Evolutionary conservation across 1,284 basidiomycete species (phyloP).

Genomic region (Trichosporon sp.): DNA sequence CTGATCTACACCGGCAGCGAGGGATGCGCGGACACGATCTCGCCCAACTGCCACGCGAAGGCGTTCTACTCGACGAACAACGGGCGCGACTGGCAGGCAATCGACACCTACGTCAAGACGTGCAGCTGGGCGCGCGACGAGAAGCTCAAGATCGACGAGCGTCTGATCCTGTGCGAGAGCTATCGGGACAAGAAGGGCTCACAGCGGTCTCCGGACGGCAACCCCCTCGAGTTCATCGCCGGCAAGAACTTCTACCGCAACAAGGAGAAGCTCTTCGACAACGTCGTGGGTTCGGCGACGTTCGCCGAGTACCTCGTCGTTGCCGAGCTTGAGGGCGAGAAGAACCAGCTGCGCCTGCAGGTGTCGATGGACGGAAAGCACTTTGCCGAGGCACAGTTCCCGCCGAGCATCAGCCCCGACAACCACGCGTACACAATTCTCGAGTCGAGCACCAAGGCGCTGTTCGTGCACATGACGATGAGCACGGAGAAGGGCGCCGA

Average conservation of each 20-base stretch:
- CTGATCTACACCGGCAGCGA: conserved; percentile 83
- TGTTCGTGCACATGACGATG: conserved; percentile 95
- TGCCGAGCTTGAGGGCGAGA: conserved; percentile 62
- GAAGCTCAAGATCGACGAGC: conserved; percentile 71
- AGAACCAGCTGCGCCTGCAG: conserved; percentile 64
- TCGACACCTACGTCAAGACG: conserved; percentile 83
- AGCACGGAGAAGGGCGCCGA: conserved; percentile 66
- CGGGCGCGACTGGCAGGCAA: conserved; percentile 67
- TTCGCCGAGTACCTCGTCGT: conserved; percentile 95
- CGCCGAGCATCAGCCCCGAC: conserved; percentile 78
- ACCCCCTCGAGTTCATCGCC: conserved; percentile 72
- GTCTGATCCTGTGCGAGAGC: conserved; percentile 87
- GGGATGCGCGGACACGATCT: conserved; percentile 57
- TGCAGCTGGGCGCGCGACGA: conserved; percentile 88
- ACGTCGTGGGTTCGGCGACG: conserved; percentile 89
- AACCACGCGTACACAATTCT: conserved; percentile 63
- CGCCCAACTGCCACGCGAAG: conserved; percentile 61
- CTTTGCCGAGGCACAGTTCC: conserved; percentile 84
- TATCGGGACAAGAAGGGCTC: conserved; percentile 76
- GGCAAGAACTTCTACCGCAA: conserved; percentile 70
- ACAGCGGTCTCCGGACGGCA: conserved; percentile 60
- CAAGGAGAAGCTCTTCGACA: conserved; percentile 73
- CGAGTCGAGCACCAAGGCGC: conserved; percentile 85
- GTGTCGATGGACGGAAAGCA: conserved; percentile 84
- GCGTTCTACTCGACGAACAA: conserved; percentile 71